phyloP scores from a whole-genome alignment of 1,139 yeast genomes.

The Hyphopichia burtonii region DNA sequence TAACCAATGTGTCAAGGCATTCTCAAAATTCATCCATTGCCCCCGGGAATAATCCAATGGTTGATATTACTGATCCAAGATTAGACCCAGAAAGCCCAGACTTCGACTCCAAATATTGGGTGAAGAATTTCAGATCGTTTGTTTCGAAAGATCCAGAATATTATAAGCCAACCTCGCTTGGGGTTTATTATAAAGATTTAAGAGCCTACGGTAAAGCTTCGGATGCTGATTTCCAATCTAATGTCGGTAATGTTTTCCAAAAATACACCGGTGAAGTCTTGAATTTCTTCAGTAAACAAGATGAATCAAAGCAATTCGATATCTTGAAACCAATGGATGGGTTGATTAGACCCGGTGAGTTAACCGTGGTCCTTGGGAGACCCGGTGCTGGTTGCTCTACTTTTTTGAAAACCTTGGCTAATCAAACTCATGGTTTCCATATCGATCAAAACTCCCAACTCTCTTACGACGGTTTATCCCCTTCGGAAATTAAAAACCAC shows the following conservation, averaged over 20 bases:
- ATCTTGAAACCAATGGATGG: slow-evolving; percentile 72
- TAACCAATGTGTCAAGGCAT: slow-evolving; percentile 27
- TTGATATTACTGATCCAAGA: slow-evolving; percentile 6
- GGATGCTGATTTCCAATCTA: slow-evolving; percentile 16
- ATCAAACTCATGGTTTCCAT: slow-evolving; percentile 71
- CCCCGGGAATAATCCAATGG: slow-evolving; percentile 44
- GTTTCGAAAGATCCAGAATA: slow-evolving; percentile 16
- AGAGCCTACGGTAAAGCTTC: slow-evolving; percentile 18
- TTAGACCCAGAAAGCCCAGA: slow-evolving; percentile 16
- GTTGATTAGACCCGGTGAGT: slow-evolving; percentile 64
- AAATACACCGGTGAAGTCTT: slow-evolving; percentile 6
- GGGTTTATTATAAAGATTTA: slow-evolving; percentile 17
- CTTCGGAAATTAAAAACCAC: slow-evolving; percentile 24
- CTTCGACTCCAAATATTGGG: slow-evolving; percentile 24
- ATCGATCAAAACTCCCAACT: slow-evolving; percentile 49
- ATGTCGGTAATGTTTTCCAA: slow-evolving; percentile 9
- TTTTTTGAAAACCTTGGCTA: slow-evolving; percentile 64
- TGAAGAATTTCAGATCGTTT: slow-evolving; percentile 21
- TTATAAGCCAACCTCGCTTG: slow-evolving; percentile 18
- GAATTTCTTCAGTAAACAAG: slow-evolving; percentile 3
- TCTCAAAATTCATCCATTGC: slow-evolving; percentile 51
- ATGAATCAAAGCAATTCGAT: slow-evolving; percentile 35
- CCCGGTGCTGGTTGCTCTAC: slow-evolving; percentile 90
- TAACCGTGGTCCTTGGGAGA: slow-evolving; percentile 75
- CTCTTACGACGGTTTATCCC: slow-evolving; percentile 33